A percentile compares a stretch with the other conserved stretches of the same genome.
Evolutionary conservation across 495 filamentous ascomycete genomes (phyloP).

Genomic region (Delitschia confertaspora): DNA sequence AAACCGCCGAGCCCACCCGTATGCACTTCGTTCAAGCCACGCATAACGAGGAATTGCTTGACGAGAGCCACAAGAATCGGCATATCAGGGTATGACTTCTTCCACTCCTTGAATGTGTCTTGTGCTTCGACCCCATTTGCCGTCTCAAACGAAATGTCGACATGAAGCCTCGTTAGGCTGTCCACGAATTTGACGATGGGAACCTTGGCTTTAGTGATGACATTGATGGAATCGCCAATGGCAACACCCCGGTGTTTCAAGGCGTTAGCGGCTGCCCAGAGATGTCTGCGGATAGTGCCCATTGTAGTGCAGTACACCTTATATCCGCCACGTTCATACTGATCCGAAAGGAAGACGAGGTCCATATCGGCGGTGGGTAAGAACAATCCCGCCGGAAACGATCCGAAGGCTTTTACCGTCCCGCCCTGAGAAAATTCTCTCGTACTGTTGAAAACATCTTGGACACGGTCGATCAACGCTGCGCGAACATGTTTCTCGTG

Average conservation of each 20-base stretch:
- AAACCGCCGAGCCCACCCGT: slow-evolving; percentile 92
- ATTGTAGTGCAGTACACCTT: not conserved
- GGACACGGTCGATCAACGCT: slow-evolving; percentile 59
- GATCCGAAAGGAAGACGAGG: slow-evolving; percentile 66
- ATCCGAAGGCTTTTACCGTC: slow-evolving; percentile 70
- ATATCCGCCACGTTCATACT: slow-evolving; percentile 41
- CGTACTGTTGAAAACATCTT: slow-evolving; percentile 12
- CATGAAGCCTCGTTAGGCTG: slow-evolving; percentile 56
- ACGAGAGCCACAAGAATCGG: slow-evolving; percentile 71
- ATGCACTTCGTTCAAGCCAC: slow-evolving; percentile 80
- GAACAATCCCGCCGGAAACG: slow-evolving; percentile 82
- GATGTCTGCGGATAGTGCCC: slow-evolving; percentile 14
- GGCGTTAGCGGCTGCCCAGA: slow-evolving; percentile 42
- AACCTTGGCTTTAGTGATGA: slow-evolving; percentile 69
- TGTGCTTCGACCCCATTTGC: slow-evolving; percentile 67
- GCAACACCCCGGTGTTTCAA: slow-evolving; percentile 44
- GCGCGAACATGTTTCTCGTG: slow-evolving; percentile 68
- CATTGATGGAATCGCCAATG: slow-evolving; percentile 44
- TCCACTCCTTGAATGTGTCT: slow-evolving; percentile 71
- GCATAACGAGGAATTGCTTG: slow-evolving; percentile 86
- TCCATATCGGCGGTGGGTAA: slow-evolving; percentile 91
- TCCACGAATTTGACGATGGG: slow-evolving; percentile 91
- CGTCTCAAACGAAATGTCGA: slow-evolving; percentile 95
- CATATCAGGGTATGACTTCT: slow-evolving; percentile 67
- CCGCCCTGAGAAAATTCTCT: too few relatives aligned